Evolutionary conservation across 2,329 filamentous ascomycete species (phyloP), one percentile per base, ranked within the genome.

Genomic region (Fusarium poae): DNA sequence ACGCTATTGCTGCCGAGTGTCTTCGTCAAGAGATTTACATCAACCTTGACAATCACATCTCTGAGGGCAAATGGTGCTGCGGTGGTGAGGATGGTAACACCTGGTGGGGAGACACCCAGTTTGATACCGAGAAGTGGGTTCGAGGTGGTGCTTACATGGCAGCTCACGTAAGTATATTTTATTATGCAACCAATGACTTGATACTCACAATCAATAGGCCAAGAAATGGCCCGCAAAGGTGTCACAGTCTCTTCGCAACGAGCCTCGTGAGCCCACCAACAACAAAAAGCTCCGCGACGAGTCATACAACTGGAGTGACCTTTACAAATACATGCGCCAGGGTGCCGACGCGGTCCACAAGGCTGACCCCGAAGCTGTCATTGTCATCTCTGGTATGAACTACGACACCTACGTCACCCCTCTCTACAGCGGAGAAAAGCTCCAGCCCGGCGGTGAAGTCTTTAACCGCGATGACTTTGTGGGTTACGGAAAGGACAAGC

Each of bases 91-190:
- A 89, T 52, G 86, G 85, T 5, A 89, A 89, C 72, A 77, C 82
- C 25, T 89, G 86, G 86, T 89, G 87, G 77, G 86, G 88, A 13
- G 88, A 91, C 72, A 82, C 77, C 0, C 82, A 88, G 70, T 91
- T 89, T 67, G 76, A 85, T 58, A 80, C 84, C 0, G 76, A 79
- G 2, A 89, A 89, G 40, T 91, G 89, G 89, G 80, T 83, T 8
- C 81, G 89, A 11, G 89, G 88, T 0, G 55, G 79, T 87, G 23
- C 75, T 78, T 91, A 85, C 72, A 90, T 91, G 85, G 85, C 87
- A 0, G 75, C 81, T 3, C 87, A 89, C 66, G 85, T 86, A 78
- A 70, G 81, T 50, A 6, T 12, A 4, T 1, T 1, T 18, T 0
- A 3, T 4, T 4, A 1, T 2, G 9, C 4, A 0, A 1, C 7